Conservation (phyloP, 2,329 filamentous ascomycete genomes). For the Epichloe amarillans region DNA sequence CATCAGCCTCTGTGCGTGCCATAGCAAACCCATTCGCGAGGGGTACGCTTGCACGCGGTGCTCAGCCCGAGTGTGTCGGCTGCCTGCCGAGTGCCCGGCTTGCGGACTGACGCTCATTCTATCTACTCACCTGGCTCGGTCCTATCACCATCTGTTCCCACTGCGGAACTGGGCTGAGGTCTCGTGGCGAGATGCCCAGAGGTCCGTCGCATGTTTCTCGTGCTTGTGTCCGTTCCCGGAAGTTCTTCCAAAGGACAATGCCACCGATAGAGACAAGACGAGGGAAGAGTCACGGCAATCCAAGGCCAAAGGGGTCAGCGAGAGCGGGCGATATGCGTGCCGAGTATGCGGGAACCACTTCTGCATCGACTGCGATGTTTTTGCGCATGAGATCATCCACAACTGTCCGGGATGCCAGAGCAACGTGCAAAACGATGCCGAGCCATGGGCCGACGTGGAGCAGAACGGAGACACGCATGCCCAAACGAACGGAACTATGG, state of each 20-base stretch:
- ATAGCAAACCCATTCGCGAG: slow-evolving; percentile 66
- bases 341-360: slow-evolving; percentile 81
- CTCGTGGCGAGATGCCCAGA: slow-evolving; percentile 58
- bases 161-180: slow-evolving; percentile 86
- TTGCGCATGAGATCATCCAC: slow-evolving; percentile 85
- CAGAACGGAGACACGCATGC: slow-evolving; percentile 20
- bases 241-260: slow-evolving; percentile 17
- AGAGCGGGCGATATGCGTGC: slow-evolving; percentile 81
- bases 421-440: slow-evolving; percentile 15
- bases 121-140: slow-evolving; percentile 84
- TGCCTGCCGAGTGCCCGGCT: slow-evolving; percentile 82
- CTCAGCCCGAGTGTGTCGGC: slow-evolving; percentile 71
- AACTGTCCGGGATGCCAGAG: slow-evolving; percentile 87
- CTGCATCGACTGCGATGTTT: slow-evolving; percentile 96
- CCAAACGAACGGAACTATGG: slow-evolving; percentile 28
- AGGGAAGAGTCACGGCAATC: slow-evolving; percentile 14
- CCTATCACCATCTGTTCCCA: slow-evolving; percentile 86
- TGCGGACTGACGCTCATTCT: slow-evolving; percentile 88
- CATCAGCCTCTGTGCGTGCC: slow-evolving; percentile 75
- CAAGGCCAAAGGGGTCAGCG: slow-evolving; percentile 53
- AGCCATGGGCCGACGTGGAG: slow-evolving; percentile 17
- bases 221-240: slow-evolving; percentile 64
- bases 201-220: slow-evolving; percentile 57
- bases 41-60: slow-evolving; percentile 90
- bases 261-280: slow-evolving; percentile 7